These are phyloP conservation scores for Nannochloropsis gaditana DNA, from an alignment of 108 stramenopile genomes.

Conservation along the genomic window DNA sequence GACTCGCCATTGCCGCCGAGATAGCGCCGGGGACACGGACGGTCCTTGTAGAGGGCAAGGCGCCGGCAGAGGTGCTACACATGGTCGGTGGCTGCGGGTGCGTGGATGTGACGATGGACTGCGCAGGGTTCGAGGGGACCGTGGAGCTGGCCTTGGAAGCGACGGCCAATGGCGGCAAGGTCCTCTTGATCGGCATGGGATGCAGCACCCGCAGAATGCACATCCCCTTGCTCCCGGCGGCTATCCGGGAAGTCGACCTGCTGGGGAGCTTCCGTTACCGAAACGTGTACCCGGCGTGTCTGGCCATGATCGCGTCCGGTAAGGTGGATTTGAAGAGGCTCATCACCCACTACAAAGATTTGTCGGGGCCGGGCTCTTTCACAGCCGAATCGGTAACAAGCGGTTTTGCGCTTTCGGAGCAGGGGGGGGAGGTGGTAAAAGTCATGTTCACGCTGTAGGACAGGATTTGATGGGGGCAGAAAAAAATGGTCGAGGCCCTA, in stretches of 20 bases:
- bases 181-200: slow-evolving; percentile 51
- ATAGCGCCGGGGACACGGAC: neutral
- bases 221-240: slow-evolving; percentile 37
- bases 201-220: slow-evolving; percentile 26
- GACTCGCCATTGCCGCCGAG: slow-evolving; percentile 33
- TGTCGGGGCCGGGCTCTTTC: slow-evolving; percentile 31
- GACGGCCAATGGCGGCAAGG: slow-evolving; percentile 41
- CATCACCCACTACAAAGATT: slow-evolving; percentile 47
- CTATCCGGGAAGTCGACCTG: slow-evolving; percentile 45
- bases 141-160: slow-evolving; percentile 45
- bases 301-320: slow-evolving; percentile 39
- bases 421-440: slow-evolving; percentile 47
- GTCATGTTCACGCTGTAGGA: slow-evolving; percentile 23
- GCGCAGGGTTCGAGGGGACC: slow-evolving; percentile 50
- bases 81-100: neutral
- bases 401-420: slow-evolving; percentile 45
- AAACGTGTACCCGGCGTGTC: slow-evolving; percentile 46
- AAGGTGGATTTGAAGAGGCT: slow-evolving; percentile 46
- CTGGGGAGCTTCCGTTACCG: slow-evolving; percentile 51
- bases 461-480: neutral
- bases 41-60: neutral
- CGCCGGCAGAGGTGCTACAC: neutral
- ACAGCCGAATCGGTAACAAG: slow-evolving; percentile 33
- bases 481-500: neutral
- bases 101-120: slow-evolving; percentile 44